Evolutionary conservation across 352 stramenopile species (phyloP), one percentile per base, ranked within the genome.

Genomic region (Blastocystis sp.): DNA sequence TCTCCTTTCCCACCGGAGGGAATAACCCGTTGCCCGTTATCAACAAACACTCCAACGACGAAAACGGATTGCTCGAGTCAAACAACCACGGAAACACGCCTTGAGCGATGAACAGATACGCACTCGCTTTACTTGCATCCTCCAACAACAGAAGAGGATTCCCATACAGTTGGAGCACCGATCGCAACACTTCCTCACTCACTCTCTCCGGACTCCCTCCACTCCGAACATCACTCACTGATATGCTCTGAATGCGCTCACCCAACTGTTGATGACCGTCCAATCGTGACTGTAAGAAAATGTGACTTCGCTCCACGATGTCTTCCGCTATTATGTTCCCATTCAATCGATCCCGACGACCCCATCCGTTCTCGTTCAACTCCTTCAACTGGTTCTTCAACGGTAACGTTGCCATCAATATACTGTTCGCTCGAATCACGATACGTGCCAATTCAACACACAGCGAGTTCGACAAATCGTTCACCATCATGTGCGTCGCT

Each of bases 371-470:
- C 63, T 73, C 63, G 42, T 73, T 73, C 42, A 73, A 11, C 63
- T 7, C 3, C 42, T 27, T 29, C 42, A 49, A 38, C 21, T 73
- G 8, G 2, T 8, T 51, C 38, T 73, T 73, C 32, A 27, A 4
- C 36, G 63, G n/a, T 24, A 73, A 32, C 21, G 63, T 73, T 6
- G 4, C 3, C 16, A 73, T 32, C 36, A 73, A 32, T 4, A 73
- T 48, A 44, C 42, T 73, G 63, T 73, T 73, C 42, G 63, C 63
- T 38, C 63, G 63, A 24, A 73, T 36, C 7, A 73, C 40, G 24
- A 36, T 54, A 11, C 63, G 63, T 14, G 40, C 63, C 63, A 73
- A 18, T 14, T 73, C 63, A n/a, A 24, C 7, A 21, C 36, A 73
- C 4, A 4, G 18, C 27, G 38, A 32, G 1, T 51, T 4, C 32